Evolutionary conservation across 2,329 filamentous ascomycete genomes (phyloP), one percentile per base, ranked within the genome.

Genomic region (Ophiosphaerella narmari): DNA sequence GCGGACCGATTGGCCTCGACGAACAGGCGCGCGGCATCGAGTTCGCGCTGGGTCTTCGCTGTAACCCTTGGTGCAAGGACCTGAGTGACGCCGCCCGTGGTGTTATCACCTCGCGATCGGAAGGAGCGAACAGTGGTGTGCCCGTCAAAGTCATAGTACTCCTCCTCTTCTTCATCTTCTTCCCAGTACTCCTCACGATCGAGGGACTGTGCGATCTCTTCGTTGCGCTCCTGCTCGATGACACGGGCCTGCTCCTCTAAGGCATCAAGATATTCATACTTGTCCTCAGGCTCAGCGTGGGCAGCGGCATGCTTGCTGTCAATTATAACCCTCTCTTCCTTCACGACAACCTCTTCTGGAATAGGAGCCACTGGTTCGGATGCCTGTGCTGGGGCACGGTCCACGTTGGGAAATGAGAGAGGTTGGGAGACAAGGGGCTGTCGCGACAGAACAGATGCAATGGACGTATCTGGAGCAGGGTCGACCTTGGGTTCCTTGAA

Each of bases 71-170:
- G 93, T 32, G 87, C 86, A 5, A 95, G 78, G 41, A 96, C 77
- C 18, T 82, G 80, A 5, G 83, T 86, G 7, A 82, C 79, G 31
- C 80, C 83, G 14, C 82, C 81, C 24, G 85, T 88, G 38, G 89
- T 89, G 61, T 89, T 88, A 43, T 91, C 90, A 18, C 85, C 82
- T 57, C 86, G 85, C 9, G 90, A 91, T 60, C 88, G 86, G 34
- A 89, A 86, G 2, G 90, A 94, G 21, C 86, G 86, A 49, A 89
- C 90, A 18, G 89, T 92, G 50, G 88, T 88, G 61, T 86, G 87
- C 18, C 82, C 84, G 67, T 86, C 84, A n/a, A 86, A 83, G 43
- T 86, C 84, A 52, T 84, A 85, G 55, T 91, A 90, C 35, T 89
- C 88, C 23, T 89, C 88, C 23, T 93, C 87, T 13, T 89, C 87